Conservation (phyloP, 2,329 filamentous ascomycete genomes). For the Aspergillus brunneoviolaceus region DNA sequence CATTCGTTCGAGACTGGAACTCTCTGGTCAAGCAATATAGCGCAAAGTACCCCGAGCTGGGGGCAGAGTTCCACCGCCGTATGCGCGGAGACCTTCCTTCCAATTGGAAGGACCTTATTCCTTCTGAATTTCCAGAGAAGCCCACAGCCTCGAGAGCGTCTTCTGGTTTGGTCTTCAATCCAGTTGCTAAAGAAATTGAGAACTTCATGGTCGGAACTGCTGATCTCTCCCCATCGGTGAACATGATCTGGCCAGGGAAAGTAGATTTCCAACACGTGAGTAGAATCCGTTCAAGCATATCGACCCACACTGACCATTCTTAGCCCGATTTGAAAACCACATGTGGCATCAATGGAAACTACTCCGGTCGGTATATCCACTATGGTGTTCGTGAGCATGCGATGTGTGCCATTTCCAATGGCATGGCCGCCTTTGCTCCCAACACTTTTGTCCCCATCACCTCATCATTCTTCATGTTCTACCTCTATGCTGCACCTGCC, state of each 20-base stretch:
- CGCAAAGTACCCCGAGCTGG: constrained; percentile 48
- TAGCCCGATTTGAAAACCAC: constrained; percentile 30
- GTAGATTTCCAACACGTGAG: constrained; percentile 53
- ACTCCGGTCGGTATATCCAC: constrained; percentile 53
- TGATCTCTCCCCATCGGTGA: constrained; percentile 54
- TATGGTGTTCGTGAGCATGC: constrained; percentile 63
- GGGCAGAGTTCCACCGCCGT: constrained; percentile 50
- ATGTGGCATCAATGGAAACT: constrained; percentile 50
- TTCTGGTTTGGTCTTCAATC: constrained; percentile 53
- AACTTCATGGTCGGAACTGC: constrained; percentile 57
- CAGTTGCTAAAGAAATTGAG: constrained; percentile 49
- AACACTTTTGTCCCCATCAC: constrained; percentile 60
- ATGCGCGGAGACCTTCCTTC: constrained; percentile 49
- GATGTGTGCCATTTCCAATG: constrained; percentile 79
- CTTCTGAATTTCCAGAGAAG: constrained; percentile 48
- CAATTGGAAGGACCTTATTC: constrained; percentile 54
- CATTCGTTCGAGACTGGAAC: constrained; percentile 52
- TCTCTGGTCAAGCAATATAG: constrained; percentile 47
- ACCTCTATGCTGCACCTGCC: constrained; percentile 57
- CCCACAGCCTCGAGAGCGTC: constrained; percentile 52
- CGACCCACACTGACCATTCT: constrained; percentile 8
- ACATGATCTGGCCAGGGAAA: constrained; percentile 57
- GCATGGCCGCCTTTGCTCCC: constrained; percentile 58
- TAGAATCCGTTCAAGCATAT: background rate
- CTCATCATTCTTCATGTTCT: constrained; percentile 64